These are phyloP conservation scores for Aspergillus fijiensis DNA, from an alignment of 2,329 filamentous ascomycete species.

Conservation along the genomic window DNA sequence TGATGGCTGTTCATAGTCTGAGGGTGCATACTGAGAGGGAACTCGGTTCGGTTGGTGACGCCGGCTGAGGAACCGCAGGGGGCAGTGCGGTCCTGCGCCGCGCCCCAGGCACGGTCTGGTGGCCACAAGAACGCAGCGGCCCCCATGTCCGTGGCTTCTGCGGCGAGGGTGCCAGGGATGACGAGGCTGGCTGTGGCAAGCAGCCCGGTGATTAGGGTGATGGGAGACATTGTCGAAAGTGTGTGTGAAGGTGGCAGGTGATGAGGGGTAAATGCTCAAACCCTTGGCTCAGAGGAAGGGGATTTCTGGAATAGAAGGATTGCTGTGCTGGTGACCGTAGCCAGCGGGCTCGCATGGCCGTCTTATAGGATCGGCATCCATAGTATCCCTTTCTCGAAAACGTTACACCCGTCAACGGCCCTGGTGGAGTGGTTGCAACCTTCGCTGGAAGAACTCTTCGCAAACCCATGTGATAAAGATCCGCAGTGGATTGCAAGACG, in stretches of 20 bases:
- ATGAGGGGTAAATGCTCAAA: background rate
- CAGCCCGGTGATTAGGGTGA: constrained; percentile 3
- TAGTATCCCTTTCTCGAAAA: background rate
- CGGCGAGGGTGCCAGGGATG: background rate
- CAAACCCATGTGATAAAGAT: background rate
- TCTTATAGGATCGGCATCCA: background rate
- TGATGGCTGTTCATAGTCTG: background rate
- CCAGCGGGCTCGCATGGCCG: background rate
- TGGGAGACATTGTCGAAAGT: constrained; percentile 11
- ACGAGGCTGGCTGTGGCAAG: background rate
- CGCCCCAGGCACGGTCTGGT: constrained; percentile 56
- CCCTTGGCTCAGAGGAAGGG: background rate
- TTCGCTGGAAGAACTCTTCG: background rate
- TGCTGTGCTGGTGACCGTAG: background rate
- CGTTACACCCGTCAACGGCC: background rate
- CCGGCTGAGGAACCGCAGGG: constrained; percentile 57
- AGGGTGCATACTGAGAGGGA: constrained; percentile 52
- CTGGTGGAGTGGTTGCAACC: background rate
- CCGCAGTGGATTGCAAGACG: background rate
- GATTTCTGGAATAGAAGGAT: background rate
- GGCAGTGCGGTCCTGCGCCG: constrained; percentile 54
- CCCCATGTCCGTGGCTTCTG: constrained; percentile 46
- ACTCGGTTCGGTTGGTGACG: constrained; percentile 54
- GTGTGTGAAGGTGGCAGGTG: background rate
- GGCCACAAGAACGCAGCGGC: constrained; percentile 64